Evolutionary conservation across 1,139 yeast genomes (phyloP).

Genomic region (Yamadazyma sp.): DNA sequence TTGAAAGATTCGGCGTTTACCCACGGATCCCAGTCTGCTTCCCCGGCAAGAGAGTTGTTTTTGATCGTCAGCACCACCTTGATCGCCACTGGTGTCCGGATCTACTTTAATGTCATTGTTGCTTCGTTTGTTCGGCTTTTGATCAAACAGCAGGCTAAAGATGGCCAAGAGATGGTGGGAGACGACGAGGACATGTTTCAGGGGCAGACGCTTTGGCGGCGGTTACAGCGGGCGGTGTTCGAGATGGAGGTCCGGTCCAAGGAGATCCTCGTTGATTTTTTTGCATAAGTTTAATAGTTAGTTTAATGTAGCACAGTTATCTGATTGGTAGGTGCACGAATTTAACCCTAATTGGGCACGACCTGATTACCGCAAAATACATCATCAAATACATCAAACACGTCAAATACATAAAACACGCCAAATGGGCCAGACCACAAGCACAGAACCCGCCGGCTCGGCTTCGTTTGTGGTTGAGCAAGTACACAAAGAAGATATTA

Average conservation of each 20-base stretch:
- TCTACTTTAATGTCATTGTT: slow-evolving; percentile 67
- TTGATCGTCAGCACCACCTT: slow-evolving; percentile 61
- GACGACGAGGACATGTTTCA: slow-evolving; percentile 29
- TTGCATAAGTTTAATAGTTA: no score
- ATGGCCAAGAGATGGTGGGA: slow-evolving; percentile 17
- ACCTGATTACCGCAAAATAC: not conserved
- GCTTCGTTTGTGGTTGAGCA: not conserved
- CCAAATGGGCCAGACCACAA: slow-evolving; percentile 23
- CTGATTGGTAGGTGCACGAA: not conserved
- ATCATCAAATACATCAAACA: not conserved
- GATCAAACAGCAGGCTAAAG: slow-evolving; percentile 33
- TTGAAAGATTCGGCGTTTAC: slow-evolving; percentile 12
- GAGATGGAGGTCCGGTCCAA: slow-evolving; percentile 34
- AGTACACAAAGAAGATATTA: slow-evolving; percentile 19
- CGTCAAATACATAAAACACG: not conserved
- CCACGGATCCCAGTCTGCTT: slow-evolving; percentile 57
- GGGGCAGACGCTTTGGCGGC: slow-evolving; percentile 22
- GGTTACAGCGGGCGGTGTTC: slow-evolving; percentile 22
- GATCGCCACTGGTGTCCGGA: slow-evolving; percentile 50
- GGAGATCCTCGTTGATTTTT: slow-evolving; percentile 26
- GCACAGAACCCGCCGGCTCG: slow-evolving; percentile 10
- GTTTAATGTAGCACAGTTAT: not conserved
- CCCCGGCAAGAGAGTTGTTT: slow-evolving; percentile 69
- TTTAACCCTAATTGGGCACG: no score
- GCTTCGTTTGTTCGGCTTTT: slow-evolving; percentile 56